These are phyloP conservation scores for Exophiala sideris DNA, from an alignment of 2,329 filamentous ascomycete species.

Conservation along the genomic window DNA sequence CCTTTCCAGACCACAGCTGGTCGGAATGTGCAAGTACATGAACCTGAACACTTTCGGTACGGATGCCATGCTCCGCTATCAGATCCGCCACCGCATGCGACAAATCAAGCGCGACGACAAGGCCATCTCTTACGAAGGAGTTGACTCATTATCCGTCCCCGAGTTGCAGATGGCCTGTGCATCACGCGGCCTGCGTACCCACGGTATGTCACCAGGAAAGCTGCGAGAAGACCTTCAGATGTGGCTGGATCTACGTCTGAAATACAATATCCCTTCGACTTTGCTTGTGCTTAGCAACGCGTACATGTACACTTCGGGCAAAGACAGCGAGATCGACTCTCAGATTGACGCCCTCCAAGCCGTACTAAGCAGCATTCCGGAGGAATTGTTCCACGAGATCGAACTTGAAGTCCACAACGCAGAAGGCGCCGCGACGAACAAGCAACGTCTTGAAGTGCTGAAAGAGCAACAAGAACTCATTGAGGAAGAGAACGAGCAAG, in stretches of 20 bases:
- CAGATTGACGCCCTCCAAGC: conserved; percentile 92
- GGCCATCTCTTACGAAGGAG: conserved; percentile 88
- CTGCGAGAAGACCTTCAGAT: conserved; percentile 86
- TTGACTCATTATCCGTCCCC: conserved; percentile 86
- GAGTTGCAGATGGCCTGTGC: conserved; percentile 92
- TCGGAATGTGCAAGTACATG: conserved; percentile 98
- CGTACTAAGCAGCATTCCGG: conserved; percentile 89
- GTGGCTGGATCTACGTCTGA: conserved; percentile 90
- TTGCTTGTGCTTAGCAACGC: conserved; percentile 94
- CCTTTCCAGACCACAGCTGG: conserved; percentile 87
- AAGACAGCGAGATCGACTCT: conserved; percentile 75
- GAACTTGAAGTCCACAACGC: conserved; percentile 96
- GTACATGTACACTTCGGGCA: conserved; percentile 90
- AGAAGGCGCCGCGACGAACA: conserved; percentile 96
- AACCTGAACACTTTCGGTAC: conserved; percentile 96
- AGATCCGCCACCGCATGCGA: conserved; percentile 94
- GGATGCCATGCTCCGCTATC: conserved; percentile 95
- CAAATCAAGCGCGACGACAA: conserved; percentile 98
- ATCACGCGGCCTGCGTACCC: conserved; percentile 85
- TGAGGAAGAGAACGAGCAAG: conserved; percentile 92
- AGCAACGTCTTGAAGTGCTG: conserved; percentile 95
- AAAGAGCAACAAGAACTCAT: conserved; percentile 99
- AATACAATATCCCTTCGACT: conserved; percentile 93
- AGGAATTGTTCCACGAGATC: conserved; percentile 99
- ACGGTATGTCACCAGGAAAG: conserved; percentile 83